Percentiles rank a stretch among this genome's conserved stretches.
Evolutionary conservation across 139 green algal species (phyloP).

Genomic region (Picochlorum sp.): DNA sequence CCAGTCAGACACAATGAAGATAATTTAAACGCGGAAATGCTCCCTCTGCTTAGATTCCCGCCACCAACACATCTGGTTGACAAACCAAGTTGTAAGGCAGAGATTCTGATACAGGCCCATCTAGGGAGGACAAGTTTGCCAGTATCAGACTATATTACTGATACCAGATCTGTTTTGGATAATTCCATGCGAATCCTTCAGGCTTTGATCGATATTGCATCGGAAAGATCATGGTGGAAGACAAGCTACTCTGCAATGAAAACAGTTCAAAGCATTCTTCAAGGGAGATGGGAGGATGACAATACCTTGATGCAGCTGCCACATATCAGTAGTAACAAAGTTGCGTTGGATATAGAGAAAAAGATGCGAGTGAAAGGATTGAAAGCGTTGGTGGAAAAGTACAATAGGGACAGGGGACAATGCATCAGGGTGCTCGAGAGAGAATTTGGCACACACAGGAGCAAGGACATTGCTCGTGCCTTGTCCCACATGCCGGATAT

Average conservation of each 20-base stretch:
- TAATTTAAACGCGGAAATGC: conserved; percentile 76
- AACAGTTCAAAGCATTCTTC: conserved; percentile 77
- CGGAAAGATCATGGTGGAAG: conserved; percentile 70
- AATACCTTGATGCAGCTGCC: conserved; percentile 61
- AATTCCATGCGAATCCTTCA: conserved; percentile 82
- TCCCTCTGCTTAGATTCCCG: conserved; percentile 42
- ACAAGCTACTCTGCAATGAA: conserved; percentile 65
- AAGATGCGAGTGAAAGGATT: conserved; percentile 92
- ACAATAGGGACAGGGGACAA: not conserved
- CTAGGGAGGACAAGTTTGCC: conserved; percentile 67
- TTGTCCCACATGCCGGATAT: not conserved
- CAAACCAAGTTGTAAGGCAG: conserved; percentile 91
- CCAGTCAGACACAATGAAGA: conserved; percentile 98
- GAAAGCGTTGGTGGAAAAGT: conserved; percentile 40
- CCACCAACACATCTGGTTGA: conserved; percentile 23
- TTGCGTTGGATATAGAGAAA: conserved; percentile 42
- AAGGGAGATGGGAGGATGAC: conserved; percentile 74
- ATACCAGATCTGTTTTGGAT: conserved; percentile 89
- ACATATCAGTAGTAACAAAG: not conserved
- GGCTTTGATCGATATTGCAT: conserved; percentile 81
- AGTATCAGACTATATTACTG: conserved; percentile 91
- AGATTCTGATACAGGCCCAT: conserved; percentile 91
- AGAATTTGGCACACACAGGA: not conserved
- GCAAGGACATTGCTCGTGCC: not conserved
- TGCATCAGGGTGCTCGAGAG: too few relatives aligned